Conservation (phyloP, 371 early-diverging fungal genomes). For the Mucor velutinosus region DNA sequence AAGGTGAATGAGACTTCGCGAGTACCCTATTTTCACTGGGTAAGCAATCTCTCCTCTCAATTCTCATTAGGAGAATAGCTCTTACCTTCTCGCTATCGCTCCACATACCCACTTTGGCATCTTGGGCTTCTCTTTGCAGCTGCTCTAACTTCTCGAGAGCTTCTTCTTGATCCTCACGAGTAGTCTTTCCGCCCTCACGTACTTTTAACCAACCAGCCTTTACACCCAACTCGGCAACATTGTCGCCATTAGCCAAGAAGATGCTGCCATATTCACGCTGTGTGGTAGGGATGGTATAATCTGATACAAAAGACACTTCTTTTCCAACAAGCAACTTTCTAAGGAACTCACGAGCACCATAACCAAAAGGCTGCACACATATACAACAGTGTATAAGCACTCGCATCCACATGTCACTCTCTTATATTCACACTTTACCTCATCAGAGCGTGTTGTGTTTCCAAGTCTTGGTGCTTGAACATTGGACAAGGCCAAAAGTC, state of each 20-base stretch:
- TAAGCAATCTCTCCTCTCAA: constrained; percentile 42
- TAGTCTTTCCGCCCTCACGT: constrained; percentile 55
- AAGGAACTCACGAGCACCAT: constrained; percentile 86
- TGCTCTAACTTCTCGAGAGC: constrained; percentile 60
- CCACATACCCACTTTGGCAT: constrained; percentile 81
- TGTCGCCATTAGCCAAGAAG: constrained; percentile 65
- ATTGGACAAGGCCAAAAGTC: constrained; percentile 80
- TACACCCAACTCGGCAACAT: constrained; percentile 73
- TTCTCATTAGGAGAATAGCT: constrained; percentile 58
- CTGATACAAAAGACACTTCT: constrained; percentile 82
- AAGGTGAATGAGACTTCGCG: constrained; percentile 60
- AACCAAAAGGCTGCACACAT: constrained; percentile 73
- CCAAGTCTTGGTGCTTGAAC: constrained; percentile 88
- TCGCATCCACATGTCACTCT: neutral
- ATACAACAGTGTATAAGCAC: neutral
- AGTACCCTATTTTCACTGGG: constrained; percentile 36
- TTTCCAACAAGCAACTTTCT: constrained; percentile 89
- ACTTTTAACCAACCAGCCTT: constrained; percentile 89
- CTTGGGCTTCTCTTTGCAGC: constrained; percentile 77
- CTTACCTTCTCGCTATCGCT: constrained; percentile 53
- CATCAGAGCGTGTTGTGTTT: constrained; percentile 79
- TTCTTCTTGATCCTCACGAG: constrained; percentile 51
- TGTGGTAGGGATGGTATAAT: constrained; percentile 66
- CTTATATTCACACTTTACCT: constrained; percentile 47
- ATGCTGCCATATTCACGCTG: constrained; percentile 77